These are phyloP conservation scores for Aspergillus fumigatus DNA, from an alignment of 2,329 filamentous ascomycete species.

Conservation along the genomic window DNA sequence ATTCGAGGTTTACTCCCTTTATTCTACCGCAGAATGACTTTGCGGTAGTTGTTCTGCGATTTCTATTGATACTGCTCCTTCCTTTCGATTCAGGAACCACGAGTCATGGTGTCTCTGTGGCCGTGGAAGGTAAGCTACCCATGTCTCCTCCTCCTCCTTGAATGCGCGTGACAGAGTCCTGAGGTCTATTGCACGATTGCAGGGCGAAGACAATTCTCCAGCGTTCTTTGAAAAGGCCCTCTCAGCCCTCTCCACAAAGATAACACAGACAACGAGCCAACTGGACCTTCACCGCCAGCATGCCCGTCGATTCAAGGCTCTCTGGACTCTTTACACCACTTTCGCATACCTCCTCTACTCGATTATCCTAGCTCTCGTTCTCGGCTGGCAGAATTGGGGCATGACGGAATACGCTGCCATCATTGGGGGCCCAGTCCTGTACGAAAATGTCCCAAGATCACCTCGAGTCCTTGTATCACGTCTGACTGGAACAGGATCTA, in stretches of 20 bases:
- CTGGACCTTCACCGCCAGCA: conserved; percentile 70
- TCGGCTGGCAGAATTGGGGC: conserved; percentile 77
- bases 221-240: conserved; percentile 92
- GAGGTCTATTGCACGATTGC: conserved; percentile 7
- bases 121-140: conserved; percentile 65
- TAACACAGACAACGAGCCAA: conserved; percentile 65
- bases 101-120: conserved; percentile 75
- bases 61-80: background rate
- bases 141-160: background rate
- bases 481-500: conserved; percentile 63
- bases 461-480: background rate
- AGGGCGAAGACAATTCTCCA: conserved; percentile 77
- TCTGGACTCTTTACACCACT: conserved; percentile 85
- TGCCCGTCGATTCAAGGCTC: conserved; percentile 72
- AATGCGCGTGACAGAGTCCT: background rate
- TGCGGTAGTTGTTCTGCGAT: background rate
- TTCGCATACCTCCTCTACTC: conserved; percentile 87
- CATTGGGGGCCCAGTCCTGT: conserved; percentile 73
- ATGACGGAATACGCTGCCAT: conserved; percentile 73
- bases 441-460: conserved; percentile 28
- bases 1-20: conserved; percentile 1
- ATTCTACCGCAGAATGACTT: background rate
- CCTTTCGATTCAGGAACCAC: conserved; percentile 1
- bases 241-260: conserved; percentile 75
- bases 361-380: conserved; percentile 75